Evolutionary conservation across 192 early-diverging fungal species (phyloP), one percentile per base, ranked within the genome.

Genomic region (Anaeromyces robustus): DNA sequence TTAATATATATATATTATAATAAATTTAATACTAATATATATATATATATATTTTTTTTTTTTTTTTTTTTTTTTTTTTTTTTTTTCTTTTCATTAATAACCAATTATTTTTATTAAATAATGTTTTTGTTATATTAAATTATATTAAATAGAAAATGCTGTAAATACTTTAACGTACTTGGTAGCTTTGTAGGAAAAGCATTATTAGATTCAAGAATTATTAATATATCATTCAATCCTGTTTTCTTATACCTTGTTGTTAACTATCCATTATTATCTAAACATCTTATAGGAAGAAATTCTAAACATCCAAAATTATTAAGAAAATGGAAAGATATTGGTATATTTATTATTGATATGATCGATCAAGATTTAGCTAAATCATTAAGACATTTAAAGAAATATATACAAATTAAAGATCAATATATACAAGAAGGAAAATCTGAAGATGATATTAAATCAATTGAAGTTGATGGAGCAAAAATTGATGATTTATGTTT

Each of bases 161-260:
- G 93, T 14, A 82, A 85, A 30, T 81, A 95, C 81, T 96, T 96
- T 86, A 87, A 86, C 78, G 86, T 90, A 0, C 81, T 95, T 4
- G 97, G 97, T 18, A 93, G 92, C 59, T 94, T 97, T 85, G 90
- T 96, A 28, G 95, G 94, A 30, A 96, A 96, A 84, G 93, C 94
- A 2, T 85, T 97, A 85, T 84, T 97, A 41, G 97, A 98, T 81
- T 89, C 89, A 34, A 87, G 97, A 77, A 89, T 95, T 12, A 88
- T 98, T 37, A 96, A 97, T 83, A 84, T 98, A 78, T 92, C 92
- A 4, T 90, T 98, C 80, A 91, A 89, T 79, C 82, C 88, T 1
- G 81, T 91, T 13, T 96, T 98, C 83, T 87, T 97, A 78, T 88
- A 91, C 22, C 43, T 81, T 78, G 78, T 11, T 39, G 30, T 78